Conservation (phyloP, 1,284 basidiomycete species). For the Pyrrhoderma lamaoense region DNA sequence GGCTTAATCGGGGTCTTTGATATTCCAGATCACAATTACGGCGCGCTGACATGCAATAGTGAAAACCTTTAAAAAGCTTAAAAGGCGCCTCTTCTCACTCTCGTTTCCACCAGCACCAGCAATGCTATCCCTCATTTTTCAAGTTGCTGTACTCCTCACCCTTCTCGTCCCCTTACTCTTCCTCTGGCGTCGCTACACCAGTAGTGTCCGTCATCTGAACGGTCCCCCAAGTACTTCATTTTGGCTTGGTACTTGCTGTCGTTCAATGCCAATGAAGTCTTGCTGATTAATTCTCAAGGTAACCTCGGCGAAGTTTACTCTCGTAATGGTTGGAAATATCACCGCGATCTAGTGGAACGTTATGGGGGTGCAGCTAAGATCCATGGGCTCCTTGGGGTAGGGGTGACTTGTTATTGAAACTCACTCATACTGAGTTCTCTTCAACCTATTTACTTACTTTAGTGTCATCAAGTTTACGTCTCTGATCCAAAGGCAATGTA, state of each 20-base stretch:
- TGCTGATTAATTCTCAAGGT: conserved; percentile 7
- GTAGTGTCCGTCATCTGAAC: conserved; percentile 13
- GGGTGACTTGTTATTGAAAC: background rate
- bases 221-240: conserved; percentile 15
- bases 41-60: background rate
- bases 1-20: background rate
- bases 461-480: conserved; percentile 18
- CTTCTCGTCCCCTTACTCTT: conserved; percentile 10
- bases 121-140: conserved; percentile 11
- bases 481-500: conserved; percentile 19
- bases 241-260: conserved; percentile 9
- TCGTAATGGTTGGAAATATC: conserved; percentile 17
- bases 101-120: background rate
- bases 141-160: conserved; percentile 6
- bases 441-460: background rate
- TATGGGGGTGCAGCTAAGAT: conserved; percentile 18
- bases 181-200: conserved; percentile 13
- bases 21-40: conserved; percentile 3
- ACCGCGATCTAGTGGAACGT: conserved; percentile 15
- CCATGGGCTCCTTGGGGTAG: conserved; percentile 17
- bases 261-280: background rate
- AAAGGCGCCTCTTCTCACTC: background rate
- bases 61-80: conserved; percentile 8
- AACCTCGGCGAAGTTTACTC: conserved; percentile 18
- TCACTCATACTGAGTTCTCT: background rate